A percentile compares a stretch with the other conserved stretches of the same genome.
Conservation (phyloP, 1,284 basidiomycete genomes). For the Heterobasidion occidentale region DNA sequence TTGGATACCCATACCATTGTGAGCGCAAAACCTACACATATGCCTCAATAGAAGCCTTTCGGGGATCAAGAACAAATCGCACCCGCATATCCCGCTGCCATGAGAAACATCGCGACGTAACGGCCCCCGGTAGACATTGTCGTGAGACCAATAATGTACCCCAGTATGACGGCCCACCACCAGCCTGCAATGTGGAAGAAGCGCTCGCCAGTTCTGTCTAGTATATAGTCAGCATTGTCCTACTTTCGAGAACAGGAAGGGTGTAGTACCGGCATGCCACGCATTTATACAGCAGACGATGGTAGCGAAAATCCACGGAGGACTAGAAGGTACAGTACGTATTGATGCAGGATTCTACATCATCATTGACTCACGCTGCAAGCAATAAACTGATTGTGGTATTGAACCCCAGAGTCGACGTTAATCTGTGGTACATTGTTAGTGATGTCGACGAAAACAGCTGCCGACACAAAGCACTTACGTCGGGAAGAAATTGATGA, state of each 20-base stretch:
- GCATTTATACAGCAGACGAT: conserved; percentile 51
- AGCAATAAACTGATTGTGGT: conserved; percentile 55
- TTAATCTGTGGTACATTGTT: conserved; percentile 32
- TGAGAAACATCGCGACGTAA: conserved; percentile 38
- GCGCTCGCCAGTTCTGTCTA: conserved; percentile 55
- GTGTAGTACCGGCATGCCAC: conserved; percentile 49
- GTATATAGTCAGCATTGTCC: not conserved
- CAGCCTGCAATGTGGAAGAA: conserved; percentile 59
- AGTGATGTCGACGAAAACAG: no score
- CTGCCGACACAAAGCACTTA: conserved; percentile 19
- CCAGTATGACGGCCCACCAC: conserved; percentile 54
- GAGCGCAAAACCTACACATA: conserved; percentile 44
- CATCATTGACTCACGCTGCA: conserved; percentile 41
- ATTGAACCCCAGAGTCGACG: conserved; percentile 56
- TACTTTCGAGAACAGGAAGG: not conserved
- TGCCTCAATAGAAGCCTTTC: no score
- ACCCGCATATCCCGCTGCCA: not conserved
- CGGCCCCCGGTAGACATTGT: conserved; percentile 48
- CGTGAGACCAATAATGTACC: conserved; percentile 52
- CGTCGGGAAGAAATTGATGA: conserved; percentile 73
- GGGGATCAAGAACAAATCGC: no score
- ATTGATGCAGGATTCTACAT: conserved; percentile 1
- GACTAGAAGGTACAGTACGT: conserved; percentile 27
- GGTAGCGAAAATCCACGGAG: conserved; percentile 56
- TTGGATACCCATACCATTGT: conserved; percentile 59